Percentiles rank a stretch among this genome's conserved stretches.
Conservation (phyloP, 2,329 filamentous ascomycete species). For the Exophiala sp. region DNA sequence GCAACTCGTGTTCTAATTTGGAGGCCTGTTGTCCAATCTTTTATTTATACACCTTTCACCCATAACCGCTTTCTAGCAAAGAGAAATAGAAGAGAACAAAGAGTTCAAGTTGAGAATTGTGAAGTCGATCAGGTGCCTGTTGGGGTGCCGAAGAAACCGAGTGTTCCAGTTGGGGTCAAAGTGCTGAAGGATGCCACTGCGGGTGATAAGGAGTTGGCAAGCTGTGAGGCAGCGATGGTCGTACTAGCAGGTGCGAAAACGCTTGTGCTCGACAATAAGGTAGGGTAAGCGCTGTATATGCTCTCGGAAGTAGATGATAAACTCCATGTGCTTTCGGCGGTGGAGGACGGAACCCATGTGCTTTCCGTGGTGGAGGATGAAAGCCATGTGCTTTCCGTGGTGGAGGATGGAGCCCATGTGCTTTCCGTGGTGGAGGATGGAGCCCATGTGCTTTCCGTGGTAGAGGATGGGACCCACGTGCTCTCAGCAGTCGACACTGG, state of each 20-base stretch:
- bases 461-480: neutral
- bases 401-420: neutral
- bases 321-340: neutral
- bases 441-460: neutral
- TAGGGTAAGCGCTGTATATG: too few species aligned
- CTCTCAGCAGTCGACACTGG: neutral
- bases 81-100: too few species aligned
- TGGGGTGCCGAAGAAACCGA: neutral
- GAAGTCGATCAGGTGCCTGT: neutral
- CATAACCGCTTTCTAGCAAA: too few species aligned
- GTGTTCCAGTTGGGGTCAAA: neutral
- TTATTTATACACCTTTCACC: too few species aligned
- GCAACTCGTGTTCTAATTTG: too few species aligned
- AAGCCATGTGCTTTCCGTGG: neutral
- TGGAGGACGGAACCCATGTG: neutral
- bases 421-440: neutral
- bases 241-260: too few species aligned
- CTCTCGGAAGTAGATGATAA: neutral
- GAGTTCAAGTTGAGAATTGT: too few species aligned
- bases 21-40: too few species aligned
- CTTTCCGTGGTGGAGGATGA: neutral
- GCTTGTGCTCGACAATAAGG: too few species aligned
- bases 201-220: neutral
- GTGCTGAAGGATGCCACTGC: neutral
- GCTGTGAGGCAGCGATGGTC: neutral